Percentiles rank a stretch among this genome's conserved stretches.
Conservation (phyloP, 2,329 filamentous ascomycete genomes). For the Xylariaceae sp. region DNA sequence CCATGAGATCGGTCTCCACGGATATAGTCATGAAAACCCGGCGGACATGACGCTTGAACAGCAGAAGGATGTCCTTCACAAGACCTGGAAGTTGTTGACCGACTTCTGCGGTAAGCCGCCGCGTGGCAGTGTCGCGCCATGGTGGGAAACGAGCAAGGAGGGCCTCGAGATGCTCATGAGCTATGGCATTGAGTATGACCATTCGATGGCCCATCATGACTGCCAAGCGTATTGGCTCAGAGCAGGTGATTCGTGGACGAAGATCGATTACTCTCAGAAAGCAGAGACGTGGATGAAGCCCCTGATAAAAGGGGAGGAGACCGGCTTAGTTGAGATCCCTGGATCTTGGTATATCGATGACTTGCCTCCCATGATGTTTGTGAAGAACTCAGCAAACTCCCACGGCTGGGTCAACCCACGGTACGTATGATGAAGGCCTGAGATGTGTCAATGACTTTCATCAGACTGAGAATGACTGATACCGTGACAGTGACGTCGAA, state of each 20-base stretch:
- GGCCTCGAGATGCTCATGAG: constrained; percentile 59
- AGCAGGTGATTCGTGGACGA: constrained; percentile 60
- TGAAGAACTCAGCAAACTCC: constrained; percentile 60
- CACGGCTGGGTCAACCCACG: constrained; percentile 55
- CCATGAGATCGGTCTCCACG: constrained; percentile 59
- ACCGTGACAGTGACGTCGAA: constrained; percentile 46
- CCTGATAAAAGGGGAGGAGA: constrained; percentile 51
- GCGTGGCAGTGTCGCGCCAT: constrained; percentile 66
- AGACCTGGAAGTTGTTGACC: constrained; percentile 65
- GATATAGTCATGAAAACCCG: constrained; percentile 71
- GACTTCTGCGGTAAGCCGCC: constrained; percentile 69
- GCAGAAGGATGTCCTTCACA: constrained; percentile 68
- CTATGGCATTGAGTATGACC: constrained; percentile 67
- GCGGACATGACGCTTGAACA: constrained; percentile 68
- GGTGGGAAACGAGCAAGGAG: constrained; percentile 66
- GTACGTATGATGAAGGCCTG: neutral
- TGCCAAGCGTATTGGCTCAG: constrained; percentile 59
- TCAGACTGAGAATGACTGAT: neutral
- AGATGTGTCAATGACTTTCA: too few relatives aligned
- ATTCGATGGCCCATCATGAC: constrained; percentile 62
- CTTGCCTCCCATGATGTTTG: constrained; percentile 68
- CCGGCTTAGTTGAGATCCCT: constrained; percentile 61
- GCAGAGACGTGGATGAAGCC: constrained; percentile 64
- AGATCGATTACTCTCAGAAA: constrained; percentile 60
- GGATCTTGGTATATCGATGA: constrained; percentile 55